Evolutionary conservation across 306 rosid genomes (phyloP).

Genomic region (Lathyrus tuberosus): DNA sequence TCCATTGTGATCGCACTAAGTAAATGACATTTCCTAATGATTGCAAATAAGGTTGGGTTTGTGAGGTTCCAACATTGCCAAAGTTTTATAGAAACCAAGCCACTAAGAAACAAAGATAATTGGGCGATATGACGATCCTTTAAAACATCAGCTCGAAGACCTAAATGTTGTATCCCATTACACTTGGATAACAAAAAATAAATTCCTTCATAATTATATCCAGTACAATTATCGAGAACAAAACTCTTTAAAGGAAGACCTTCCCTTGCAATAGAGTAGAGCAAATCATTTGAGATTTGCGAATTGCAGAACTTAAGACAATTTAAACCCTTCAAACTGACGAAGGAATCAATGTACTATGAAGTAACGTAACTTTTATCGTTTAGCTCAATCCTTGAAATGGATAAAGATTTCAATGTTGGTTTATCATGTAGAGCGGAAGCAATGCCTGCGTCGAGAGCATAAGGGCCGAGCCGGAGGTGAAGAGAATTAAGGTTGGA

Average conservation of each 20-base stretch:
- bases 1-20: neutral
- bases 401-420: no score
- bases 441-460: no score
- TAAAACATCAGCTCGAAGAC: neutral
- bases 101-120: neutral
- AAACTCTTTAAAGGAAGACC: neutral
- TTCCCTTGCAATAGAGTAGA: constrained; percentile 21
- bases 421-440: no score
- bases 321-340: no score
- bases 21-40: constrained; percentile 58
- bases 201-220: neutral
- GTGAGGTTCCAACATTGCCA: neutral
- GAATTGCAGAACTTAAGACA: no score
- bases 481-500: no score
- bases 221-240: fast-evolving
- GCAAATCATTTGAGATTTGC: no score
- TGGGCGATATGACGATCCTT: neutral
- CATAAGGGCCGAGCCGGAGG: no score
- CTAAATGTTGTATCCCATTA: neutral
- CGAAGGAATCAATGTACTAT: no score
- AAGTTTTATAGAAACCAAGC: neutral
- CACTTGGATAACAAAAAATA: neutral
- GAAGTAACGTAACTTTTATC: no score
- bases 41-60: constrained; percentile 34
- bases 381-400: no score